These are phyloP conservation scores for maize (Zea mays) DNA, from an alignment of 176 grass and related monocot species.

Conservation along the genomic window Zm-B73-REFERENCE-NAM-5.0 NC_050097.1:29739001-29739500, in stretches of 20 bases:
- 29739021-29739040: neutral
- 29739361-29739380: conserved; percentile 28
- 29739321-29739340: neutral
- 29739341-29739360: conserved; percentile 9
- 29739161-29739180: neutral
- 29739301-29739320: neutral
- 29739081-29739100: neutral
- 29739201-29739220: neutral
- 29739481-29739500: neutral
- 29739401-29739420: neutral
- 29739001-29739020: neutral
- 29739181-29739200: conserved; percentile 14
- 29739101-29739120: neutral
- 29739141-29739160: too few species aligned
- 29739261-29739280: neutral
- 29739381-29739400: neutral
- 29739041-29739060: neutral
- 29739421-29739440: neutral
- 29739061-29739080: too few species aligned
- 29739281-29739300: too few species aligned
- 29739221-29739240: neutral
- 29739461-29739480: neutral
- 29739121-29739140: neutral
- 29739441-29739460: neutral
- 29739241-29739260: neutral